These are phyloP conservation scores for Waitea zeae DNA, from an alignment of 1,284 basidiomycete species.

Conservation along the genomic window DNA sequence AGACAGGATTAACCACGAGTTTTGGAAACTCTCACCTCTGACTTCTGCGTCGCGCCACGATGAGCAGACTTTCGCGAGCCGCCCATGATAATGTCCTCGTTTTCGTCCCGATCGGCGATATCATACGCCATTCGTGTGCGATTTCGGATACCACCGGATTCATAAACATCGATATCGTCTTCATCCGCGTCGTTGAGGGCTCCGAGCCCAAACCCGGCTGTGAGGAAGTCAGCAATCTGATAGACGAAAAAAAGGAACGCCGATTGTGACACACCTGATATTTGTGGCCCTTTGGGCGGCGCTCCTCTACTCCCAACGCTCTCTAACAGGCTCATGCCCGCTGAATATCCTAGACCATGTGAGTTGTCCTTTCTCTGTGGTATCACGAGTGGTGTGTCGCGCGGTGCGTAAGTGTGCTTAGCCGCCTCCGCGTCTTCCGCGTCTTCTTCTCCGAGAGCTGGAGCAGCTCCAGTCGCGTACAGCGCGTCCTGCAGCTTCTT, in stretches of 20 bases:
- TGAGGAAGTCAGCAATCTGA: neutral
- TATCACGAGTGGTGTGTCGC: slow-evolving; percentile 53
- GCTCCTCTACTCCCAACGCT: slow-evolving; percentile 21
- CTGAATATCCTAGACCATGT: slow-evolving; percentile 66
- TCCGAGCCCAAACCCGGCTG: slow-evolving; percentile 76
- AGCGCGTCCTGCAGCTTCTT: slow-evolving; percentile 52
- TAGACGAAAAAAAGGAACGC: too few species aligned
- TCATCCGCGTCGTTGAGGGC: slow-evolving; percentile 78
- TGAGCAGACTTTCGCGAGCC: too few species aligned
- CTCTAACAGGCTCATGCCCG: slow-evolving; percentile 48
- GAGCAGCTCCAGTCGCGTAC: slow-evolving; percentile 18
- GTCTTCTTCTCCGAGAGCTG: slow-evolving; percentile 17
- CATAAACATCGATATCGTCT: slow-evolving; percentile 80
- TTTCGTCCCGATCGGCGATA: slow-evolving; percentile 37
- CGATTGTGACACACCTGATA: slow-evolving; percentile 30
- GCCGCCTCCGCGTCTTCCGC: slow-evolving; percentile 61
- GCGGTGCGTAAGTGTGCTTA: slow-evolving; percentile 76
- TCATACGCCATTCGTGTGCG: slow-evolving; percentile 51
- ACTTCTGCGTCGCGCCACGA: too few species aligned
- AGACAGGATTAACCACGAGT: too few species aligned
- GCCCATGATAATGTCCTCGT: slow-evolving; percentile 32
- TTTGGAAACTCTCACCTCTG: too few species aligned
- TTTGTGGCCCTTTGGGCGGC: slow-evolving; percentile 26
- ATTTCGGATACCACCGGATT: slow-evolving; percentile 23
- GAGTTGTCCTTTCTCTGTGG: slow-evolving; percentile 57